phyloP scores from a whole-genome alignment of 2,329 filamentous ascomycete genomes.

The Fonsecaea pedrosoi region DNA sequence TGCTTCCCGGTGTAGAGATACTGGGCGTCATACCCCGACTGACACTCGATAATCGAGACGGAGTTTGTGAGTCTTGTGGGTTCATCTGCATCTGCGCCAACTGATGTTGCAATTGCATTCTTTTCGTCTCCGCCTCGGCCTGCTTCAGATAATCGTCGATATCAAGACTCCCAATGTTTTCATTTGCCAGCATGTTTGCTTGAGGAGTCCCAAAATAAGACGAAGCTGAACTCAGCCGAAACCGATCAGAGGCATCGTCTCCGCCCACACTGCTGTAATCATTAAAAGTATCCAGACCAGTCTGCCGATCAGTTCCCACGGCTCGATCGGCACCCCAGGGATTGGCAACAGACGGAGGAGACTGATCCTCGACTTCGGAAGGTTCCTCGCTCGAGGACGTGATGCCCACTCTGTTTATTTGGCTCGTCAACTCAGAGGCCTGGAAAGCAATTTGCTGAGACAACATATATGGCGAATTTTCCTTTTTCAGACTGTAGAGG shows the following conservation, averaged over 20 bases:
- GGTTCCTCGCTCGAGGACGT: conserved; percentile 58
- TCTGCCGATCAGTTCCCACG: conserved; percentile 39
- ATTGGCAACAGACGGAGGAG: conserved; percentile 27
- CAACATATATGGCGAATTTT: conserved; percentile 42
- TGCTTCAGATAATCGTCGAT: conserved; percentile 54
- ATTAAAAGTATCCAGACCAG: conserved; percentile 43
- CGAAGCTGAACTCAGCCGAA: conserved; percentile 52
- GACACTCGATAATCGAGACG: conserved; percentile 31
- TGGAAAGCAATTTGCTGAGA: conserved; percentile 36
- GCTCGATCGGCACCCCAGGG: conserved; percentile 25
- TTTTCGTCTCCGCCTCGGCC: conserved; percentile 37
- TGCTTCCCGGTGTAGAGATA: conserved; percentile 34
- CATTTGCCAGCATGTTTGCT: conserved; percentile 49
- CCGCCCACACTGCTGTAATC: conserved; percentile 44
- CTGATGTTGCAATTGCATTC: conserved; percentile 36
- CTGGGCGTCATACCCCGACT: conserved; percentile 37
- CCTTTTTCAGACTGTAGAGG: conserved; percentile 20
- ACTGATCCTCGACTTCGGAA: conserved; percentile 56
- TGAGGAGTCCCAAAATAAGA: conserved; percentile 53
- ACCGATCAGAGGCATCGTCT: conserved; percentile 52
- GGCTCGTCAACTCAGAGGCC: conserved; percentile 27
- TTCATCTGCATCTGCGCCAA: conserved; percentile 34
- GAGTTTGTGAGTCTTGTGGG: conserved; percentile 24
- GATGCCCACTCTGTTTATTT: conserved; percentile 42
- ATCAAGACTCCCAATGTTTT: conserved; percentile 50